phyloP scores from a whole-genome alignment of 192 early-diverging fungal species.

The Gonapodya prolifera region DNA sequence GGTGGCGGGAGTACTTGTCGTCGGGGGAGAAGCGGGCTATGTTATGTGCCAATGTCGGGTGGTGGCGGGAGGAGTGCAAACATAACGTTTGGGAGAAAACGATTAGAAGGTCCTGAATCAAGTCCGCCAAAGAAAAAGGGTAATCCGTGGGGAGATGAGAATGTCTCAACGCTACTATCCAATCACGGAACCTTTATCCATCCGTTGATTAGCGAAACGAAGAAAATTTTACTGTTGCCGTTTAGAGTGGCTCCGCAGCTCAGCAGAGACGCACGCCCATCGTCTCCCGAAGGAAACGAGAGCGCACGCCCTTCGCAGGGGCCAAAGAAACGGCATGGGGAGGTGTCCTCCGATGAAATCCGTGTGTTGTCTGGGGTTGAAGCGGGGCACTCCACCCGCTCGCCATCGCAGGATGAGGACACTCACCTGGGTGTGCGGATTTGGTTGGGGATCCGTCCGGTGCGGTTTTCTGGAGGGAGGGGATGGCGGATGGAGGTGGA shows the following conservation, averaged over 20 bases:
- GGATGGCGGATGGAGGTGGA: conserved; percentile 2
- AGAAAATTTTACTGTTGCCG: conserved; percentile 13
- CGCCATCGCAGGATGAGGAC: background rate
- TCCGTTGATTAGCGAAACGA: conserved; percentile 18
- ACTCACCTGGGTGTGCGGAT: conserved; percentile 74
- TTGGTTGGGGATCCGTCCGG: conserved; percentile 70
- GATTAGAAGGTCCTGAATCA: background rate
- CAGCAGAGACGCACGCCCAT: background rate
- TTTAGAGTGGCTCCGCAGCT: conserved; percentile 10
- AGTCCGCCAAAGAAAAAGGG: background rate
- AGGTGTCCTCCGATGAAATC: background rate
- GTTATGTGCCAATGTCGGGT: background rate
- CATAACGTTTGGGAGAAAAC: background rate
- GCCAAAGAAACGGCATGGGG: background rate
- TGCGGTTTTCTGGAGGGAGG: conserved; percentile 59
- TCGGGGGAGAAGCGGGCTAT: conserved; percentile 94
- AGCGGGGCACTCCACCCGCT: no score
- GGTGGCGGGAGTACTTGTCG: conserved; percentile 96
- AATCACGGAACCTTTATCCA: conserved; percentile 14
- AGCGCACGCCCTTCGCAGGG: background rate
- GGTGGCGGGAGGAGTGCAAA: conserved; percentile 1
- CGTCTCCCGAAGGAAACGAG: background rate
- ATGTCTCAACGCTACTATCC: conserved; percentile 17
- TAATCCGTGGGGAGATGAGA: background rate
- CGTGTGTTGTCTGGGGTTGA: no score